Conservation (phyloP, 1,284 basidiomycete genomes). For the Marasmius sp. region DNA sequence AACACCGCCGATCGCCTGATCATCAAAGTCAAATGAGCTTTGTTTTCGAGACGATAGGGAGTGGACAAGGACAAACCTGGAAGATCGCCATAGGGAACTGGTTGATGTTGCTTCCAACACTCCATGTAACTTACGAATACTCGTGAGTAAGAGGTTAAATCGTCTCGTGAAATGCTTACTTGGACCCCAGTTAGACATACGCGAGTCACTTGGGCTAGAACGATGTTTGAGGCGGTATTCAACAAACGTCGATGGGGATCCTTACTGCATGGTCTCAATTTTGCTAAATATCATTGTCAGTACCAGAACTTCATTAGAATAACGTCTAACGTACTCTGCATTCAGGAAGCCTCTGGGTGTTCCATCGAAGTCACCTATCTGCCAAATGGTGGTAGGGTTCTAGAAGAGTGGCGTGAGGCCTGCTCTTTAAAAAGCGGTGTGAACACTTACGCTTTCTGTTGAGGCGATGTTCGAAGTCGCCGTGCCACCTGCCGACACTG, state of each 20-base stretch:
- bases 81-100: constrained; percentile 41
- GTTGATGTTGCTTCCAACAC: constrained; percentile 25
- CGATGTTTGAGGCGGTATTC: neutral
- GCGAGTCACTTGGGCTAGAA: constrained; percentile 32
- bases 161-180: constrained; percentile 14
- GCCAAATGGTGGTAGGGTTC: constrained; percentile 35
- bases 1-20: constrained; percentile 26
- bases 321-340: constrained; percentile 32
- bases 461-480: constrained; percentile 33
- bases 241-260: neutral
- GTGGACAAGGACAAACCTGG: constrained; percentile 22
- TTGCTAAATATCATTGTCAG: constrained; percentile 22
- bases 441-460: constrained; percentile 24
- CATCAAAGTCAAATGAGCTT: neutral
- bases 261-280: constrained; percentile 40
- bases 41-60: neutral
- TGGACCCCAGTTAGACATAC: constrained; percentile 35
- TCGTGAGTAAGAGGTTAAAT: neutral
- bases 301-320: neutral
- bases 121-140: constrained; percentile 26
- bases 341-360: constrained; percentile 41
- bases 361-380: constrained; percentile 41
- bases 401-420: constrained; percentile 1
- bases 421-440: neutral
- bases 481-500: constrained; percentile 30